A percentile compares a stretch with the other conserved stretches of the same genome.
phyloP scores from a whole-genome alignment of 805 yeast genomes.

The Metschnikowia kofuensis region DNA sequence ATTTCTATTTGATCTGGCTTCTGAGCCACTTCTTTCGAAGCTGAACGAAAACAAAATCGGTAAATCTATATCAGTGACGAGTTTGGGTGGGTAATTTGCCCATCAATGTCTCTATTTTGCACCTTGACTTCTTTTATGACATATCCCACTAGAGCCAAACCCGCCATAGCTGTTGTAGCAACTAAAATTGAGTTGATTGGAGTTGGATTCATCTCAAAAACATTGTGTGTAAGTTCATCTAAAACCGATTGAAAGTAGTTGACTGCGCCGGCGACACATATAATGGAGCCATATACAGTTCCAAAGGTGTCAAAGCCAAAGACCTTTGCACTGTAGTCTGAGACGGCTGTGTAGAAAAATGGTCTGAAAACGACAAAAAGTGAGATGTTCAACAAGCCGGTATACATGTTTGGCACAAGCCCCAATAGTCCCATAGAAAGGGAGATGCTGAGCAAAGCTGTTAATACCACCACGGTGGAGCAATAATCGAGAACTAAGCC shows the following conservation, averaged over 20 bases:
- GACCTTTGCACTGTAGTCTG: slow-evolving; percentile 60
- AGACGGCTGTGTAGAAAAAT: slow-evolving; percentile 54
- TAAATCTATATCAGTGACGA: no score
- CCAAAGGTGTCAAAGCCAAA: slow-evolving; percentile 64
- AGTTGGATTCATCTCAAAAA: slow-evolving; percentile 52
- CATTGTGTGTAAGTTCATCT: slow-evolving; percentile 49
- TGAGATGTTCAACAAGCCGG: slow-evolving; percentile 45
- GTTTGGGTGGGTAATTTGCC: no score
- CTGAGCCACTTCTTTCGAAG: no score
- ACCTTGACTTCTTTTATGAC: slow-evolving; percentile 22
- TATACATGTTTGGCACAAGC: slow-evolving; percentile 36
- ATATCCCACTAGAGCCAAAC: slow-evolving; percentile 39
- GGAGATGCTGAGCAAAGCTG: slow-evolving; percentile 39
- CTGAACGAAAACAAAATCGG: no score
- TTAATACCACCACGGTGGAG: slow-evolving; percentile 45
- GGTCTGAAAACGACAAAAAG: slow-evolving; percentile 55
- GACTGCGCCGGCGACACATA: slow-evolving; percentile 50
- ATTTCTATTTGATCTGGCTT: no score
- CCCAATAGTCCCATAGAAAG: slow-evolving; percentile 48
- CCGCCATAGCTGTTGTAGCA: slow-evolving; percentile 39
- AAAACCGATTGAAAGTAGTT: slow-evolving; percentile 47
- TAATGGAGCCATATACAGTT: slow-evolving; percentile 54
- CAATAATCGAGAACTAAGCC: slow-evolving; percentile 50
- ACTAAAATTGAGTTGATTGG: slow-evolving; percentile 47
- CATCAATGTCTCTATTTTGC: neutral